Base-by-base conservation (phyloP, 495 filamentous ascomycete genomes). In the Hypoxylon crocopeplum region DNA sequence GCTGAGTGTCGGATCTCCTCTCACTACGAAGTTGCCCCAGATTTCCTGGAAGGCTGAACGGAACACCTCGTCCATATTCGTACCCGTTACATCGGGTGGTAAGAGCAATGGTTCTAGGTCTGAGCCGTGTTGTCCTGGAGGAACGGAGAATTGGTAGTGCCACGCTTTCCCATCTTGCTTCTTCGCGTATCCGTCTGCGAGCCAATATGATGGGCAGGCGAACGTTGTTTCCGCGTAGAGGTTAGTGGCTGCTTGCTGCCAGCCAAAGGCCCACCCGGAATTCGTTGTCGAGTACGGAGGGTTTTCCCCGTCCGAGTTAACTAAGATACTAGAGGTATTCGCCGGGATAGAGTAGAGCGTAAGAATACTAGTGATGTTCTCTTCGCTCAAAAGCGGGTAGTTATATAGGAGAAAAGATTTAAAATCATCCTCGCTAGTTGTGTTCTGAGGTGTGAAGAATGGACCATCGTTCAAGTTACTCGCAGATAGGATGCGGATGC, bases 61-160 rank as follows among this genome's bases (percentile, higher is more conserved):
- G 45, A 76, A 74, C 2, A 59, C 55, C 12, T 47, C n/a, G 29
- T 73, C 57, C 37, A 64, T 61, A 2, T 59, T 52, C 8, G 60
- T 51, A 5, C 37, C 48, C 19, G 15, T 25, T 1, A 5, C 29
- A 1, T 56, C 48, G 2, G 66, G 51, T 16, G 68, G 47, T 1
- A 12, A 6, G 0, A 56, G 22, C 3, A 76, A 50, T 0, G 66
- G 62, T 1, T 42, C 10, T 7, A 84, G 24, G 50, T 89, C 86
- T 12, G 68, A 62, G 19, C 77, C 82, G 67, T 89, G 86, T 12
- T 74, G 71, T 3, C 78, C 77, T 24, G 79, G 74, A 0, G 82
- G 78, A 0, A 84, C 79, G 7, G 79, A 83, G 68, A 82, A 86
- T 59, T 88, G 81, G 58, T 86, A 87, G 25, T 83, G 81, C 77